Evolutionary conservation across 1,139 yeast genomes (phyloP).

Genomic region (Geotrichum siamense): DNA sequence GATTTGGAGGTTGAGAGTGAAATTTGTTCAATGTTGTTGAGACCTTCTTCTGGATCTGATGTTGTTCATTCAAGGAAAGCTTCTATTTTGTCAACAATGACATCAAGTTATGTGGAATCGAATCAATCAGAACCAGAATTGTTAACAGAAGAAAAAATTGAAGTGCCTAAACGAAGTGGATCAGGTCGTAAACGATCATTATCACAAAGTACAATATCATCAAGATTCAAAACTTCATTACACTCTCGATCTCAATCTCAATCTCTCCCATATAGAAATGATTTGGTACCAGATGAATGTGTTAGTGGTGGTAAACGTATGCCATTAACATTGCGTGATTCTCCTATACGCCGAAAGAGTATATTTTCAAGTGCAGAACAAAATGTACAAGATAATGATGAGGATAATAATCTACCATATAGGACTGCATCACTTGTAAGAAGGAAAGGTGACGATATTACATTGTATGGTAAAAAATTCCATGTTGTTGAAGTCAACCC

Average conservation of each 20-base stretch:
- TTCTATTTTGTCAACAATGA: too few species aligned
- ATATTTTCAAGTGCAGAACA: too few species aligned
- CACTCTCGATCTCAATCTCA: slow-evolving; percentile 12
- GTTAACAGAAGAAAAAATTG: too few species aligned
- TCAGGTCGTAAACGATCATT: slow-evolving; percentile 5
- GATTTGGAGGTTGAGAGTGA: slow-evolving; percentile 30
- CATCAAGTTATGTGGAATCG: too few species aligned
- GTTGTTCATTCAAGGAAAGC: too few species aligned
- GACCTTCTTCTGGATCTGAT: too few species aligned
- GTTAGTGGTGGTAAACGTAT: slow-evolving; percentile 10
- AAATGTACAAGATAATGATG: background rate
- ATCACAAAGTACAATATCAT: slow-evolving; percentile 2
- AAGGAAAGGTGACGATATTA: slow-evolving; percentile 28
- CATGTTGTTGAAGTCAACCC: slow-evolving; percentile 34
- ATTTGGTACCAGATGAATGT: background rate
- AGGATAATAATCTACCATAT: slow-evolving; percentile 15
- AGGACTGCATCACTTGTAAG: slow-evolving; percentile 29
- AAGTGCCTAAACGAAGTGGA: slow-evolving; percentile 8
- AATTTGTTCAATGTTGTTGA: too few species aligned
- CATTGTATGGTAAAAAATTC: slow-evolving; percentile 32
- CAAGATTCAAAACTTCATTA: background rate
- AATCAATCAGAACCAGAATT: too few species aligned
- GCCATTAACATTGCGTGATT: slow-evolving; percentile 12
- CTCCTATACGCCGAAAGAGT: background rate
- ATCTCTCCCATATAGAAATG: background rate